These are phyloP conservation scores for Shiraia bambusicola DNA, from an alignment of 2,329 filamentous ascomycete genomes.

Conservation along the genomic window DNA sequence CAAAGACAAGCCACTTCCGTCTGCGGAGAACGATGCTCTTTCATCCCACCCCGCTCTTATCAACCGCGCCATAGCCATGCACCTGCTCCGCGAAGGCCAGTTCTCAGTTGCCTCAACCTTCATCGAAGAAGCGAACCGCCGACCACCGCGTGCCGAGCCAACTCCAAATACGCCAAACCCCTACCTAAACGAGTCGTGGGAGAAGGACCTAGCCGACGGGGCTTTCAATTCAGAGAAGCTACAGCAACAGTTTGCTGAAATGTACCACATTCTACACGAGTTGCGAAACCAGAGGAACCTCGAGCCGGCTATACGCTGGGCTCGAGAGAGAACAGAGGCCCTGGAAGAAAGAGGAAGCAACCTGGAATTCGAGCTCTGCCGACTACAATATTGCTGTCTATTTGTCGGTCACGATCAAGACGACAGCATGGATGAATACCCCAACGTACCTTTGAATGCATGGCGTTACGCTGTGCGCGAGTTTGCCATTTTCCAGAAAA, in stretches of 20 bases:
- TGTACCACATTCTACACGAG: conserved; percentile 86
- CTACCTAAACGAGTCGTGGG: conserved; percentile 37
- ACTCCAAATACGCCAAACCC: conserved; percentile 40
- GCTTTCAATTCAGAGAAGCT: conserved; percentile 66
- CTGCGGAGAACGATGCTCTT: conserved; percentile 78
- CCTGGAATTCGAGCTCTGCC: conserved; percentile 90
- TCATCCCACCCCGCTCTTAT: conserved; percentile 74
- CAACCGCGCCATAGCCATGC: conserved; percentile 94
- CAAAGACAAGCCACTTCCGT: conserved; percentile 65
- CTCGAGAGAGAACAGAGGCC: conserved; percentile 65
- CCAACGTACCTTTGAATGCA: conserved; percentile 61
- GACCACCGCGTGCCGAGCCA: conserved; percentile 46
- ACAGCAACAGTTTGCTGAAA: conserved; percentile 79
- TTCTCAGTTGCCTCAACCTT: conserved; percentile 88
- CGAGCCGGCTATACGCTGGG: conserved; percentile 84
- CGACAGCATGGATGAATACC: conserved; percentile 47
- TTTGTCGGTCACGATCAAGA: conserved; percentile 57
- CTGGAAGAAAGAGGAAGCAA: conserved; percentile 85
- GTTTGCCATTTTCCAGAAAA: conserved; percentile 71
- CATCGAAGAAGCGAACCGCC: conserved; percentile 66
- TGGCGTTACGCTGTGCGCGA: conserved; percentile 73
- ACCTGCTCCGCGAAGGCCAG: conserved; percentile 89
- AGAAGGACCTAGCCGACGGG: conserved; percentile 54
- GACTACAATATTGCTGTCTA: conserved; percentile 85
- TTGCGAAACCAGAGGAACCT: conserved; percentile 72